Percentiles rank a stretch among this genome's conserved stretches.
phyloP scores from a whole-genome alignment of 768 basidiomycete genomes.

The Panaeolus papilionaceus region DNA sequence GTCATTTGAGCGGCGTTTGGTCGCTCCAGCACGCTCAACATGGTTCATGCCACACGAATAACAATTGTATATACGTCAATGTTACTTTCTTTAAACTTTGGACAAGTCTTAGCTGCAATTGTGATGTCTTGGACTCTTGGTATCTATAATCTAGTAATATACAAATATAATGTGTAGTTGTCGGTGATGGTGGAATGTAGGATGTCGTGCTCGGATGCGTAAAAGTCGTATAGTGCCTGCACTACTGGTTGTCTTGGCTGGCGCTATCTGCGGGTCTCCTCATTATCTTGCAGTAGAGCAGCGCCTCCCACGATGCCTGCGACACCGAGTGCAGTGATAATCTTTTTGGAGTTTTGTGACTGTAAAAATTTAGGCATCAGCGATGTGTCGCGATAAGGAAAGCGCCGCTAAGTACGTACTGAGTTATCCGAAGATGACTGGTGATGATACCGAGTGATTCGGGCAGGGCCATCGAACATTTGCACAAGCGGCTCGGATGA shows the following conservation, averaged over 20 bases:
- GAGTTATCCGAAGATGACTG: slow-evolving; percentile 23
- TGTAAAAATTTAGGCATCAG: slow-evolving; percentile 13
- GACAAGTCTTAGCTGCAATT: neutral
- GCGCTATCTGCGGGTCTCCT: slow-evolving; percentile 8
- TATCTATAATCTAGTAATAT: slow-evolving; percentile 10
- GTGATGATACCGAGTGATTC: slow-evolving; percentile 36
- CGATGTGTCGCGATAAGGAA: slow-evolving; percentile 7
- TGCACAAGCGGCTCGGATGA: slow-evolving; percentile 40
- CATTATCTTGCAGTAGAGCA: neutral
- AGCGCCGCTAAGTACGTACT: slow-evolving; percentile 10
- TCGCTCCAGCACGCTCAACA: slow-evolving; percentile 13
- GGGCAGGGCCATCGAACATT: slow-evolving; percentile 56
- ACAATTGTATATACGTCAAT: neutral
- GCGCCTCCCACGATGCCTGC: slow-evolving; percentile 14
- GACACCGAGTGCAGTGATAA: slow-evolving; percentile 15
- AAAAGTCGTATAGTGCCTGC: neutral
- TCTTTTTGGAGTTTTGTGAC: slow-evolving; percentile 15
- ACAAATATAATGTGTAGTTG: slow-evolving; percentile 9
- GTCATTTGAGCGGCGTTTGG: slow-evolving; percentile 38
- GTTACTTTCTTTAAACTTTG: slow-evolving; percentile 7
- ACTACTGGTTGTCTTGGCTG: neutral
- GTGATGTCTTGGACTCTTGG: slow-evolving; percentile 13
- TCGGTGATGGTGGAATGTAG: slow-evolving; percentile 1
- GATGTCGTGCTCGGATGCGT: neutral
- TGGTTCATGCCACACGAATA: slow-evolving; percentile 22